Percentiles rank a stretch among this genome's conserved stretches.
Conservation (phyloP, 306 rosid species). For the Styphnolobium japonicum region DNA sequence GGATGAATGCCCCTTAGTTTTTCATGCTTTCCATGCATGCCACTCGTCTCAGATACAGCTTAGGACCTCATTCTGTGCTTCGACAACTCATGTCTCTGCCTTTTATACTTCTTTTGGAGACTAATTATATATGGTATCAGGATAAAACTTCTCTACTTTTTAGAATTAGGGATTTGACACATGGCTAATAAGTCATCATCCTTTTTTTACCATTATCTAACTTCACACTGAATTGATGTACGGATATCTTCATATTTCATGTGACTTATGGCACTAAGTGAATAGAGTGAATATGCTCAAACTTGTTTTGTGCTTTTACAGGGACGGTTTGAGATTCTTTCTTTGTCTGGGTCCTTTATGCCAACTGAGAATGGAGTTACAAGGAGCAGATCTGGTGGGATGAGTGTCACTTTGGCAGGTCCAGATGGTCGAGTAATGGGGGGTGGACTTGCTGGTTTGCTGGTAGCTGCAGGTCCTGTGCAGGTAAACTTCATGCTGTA, state of each 20-base stretch:
- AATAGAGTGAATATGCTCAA: background rate
- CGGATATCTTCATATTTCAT: background rate
- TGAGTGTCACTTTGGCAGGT: slow-evolving; percentile 89
- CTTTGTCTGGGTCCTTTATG: slow-evolving; percentile 83
- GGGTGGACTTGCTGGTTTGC: slow-evolving; percentile 88
- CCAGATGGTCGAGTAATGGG: slow-evolving; percentile 91
- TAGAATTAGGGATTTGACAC: background rate
- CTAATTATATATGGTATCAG: background rate
- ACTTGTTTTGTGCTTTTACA: slow-evolving; percentile 30
- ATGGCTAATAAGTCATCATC: background rate
- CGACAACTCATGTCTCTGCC: background rate
- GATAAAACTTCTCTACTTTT: background rate
- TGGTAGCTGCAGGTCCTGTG: slow-evolving; percentile 89
- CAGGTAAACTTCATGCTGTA: slow-evolving; percentile 52
- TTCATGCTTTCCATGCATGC: background rate
- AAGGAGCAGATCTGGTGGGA: slow-evolving; percentile 86
- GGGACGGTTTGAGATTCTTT: slow-evolving; percentile 93
- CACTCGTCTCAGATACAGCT: background rate
- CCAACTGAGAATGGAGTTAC: slow-evolving; percentile 73
- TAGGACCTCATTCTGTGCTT: background rate
- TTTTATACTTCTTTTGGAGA: background rate
- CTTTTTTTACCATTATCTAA: background rate
- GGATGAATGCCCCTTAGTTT: background rate
- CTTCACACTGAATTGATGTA: background rate
- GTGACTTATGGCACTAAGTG: background rate